Evolutionary conservation across 352 stramenopile species (phyloP).

Genomic region (Pythium plurisporium): DNA sequence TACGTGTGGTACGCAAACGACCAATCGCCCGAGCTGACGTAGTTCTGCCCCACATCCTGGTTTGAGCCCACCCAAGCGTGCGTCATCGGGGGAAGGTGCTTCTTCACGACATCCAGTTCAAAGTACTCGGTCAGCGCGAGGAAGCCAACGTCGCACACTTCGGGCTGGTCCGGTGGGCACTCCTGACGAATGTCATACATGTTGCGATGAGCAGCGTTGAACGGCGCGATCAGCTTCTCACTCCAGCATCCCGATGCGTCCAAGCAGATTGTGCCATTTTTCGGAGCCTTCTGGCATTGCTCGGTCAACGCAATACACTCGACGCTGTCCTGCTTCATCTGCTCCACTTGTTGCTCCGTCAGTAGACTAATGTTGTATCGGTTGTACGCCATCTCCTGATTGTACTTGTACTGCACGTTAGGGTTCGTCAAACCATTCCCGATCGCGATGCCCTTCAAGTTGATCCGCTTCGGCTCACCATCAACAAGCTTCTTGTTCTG

Average conservation of each 20-base stretch:
- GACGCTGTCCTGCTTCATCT: conserved; percentile 32
- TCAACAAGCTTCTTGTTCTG: conserved; percentile 20
- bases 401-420: conserved; percentile 33
- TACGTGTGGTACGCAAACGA: conserved; percentile 83
- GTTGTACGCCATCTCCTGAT: conserved; percentile 53
- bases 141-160: neutral
- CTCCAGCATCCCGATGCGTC: conserved; percentile 29
- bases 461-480: conserved; percentile 35
- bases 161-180: conserved; percentile 18
- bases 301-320: conserved; percentile 28
- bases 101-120: neutral
- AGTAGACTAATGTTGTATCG: conserved; percentile 57
- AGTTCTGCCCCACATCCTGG: conserved; percentile 78
- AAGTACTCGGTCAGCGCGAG: conserved; percentile 17
- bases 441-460: conserved; percentile 58
- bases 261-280: conserved; percentile 24
- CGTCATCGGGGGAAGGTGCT: conserved; percentile 5
- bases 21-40: conserved; percentile 66
- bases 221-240: conserved; percentile 27
- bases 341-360: conserved; percentile 23
- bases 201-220: conserved; percentile 31
- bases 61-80: conserved; percentile 76
- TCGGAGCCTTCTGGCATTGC: conserved; percentile 27
- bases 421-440: conserved; percentile 65
- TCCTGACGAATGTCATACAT: conserved; percentile 56